Evolutionary conservation across 2,329 filamentous ascomycete species (phyloP).

Genomic region (Furcasterigmium furcatum): DNA sequence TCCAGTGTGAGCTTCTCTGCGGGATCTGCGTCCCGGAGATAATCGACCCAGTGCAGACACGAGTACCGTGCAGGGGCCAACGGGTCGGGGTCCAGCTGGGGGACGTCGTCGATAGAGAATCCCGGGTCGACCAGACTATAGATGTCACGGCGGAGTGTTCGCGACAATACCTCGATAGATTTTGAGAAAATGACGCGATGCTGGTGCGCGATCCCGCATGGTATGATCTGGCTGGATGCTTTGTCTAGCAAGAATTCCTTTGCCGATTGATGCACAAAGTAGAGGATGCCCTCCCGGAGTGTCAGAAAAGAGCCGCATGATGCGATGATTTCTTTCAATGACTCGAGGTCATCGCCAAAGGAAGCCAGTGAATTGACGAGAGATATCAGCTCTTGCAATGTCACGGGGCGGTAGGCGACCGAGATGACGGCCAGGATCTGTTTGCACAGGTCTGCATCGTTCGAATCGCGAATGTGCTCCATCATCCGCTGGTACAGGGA

Average conservation of each 20-base stretch:
- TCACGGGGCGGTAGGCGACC: not conserved
- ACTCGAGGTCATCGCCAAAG: not conserved
- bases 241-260: slow-evolving; percentile 32
- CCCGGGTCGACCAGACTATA: slow-evolving; percentile 21
- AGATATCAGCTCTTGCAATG: not conserved
- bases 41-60: slow-evolving; percentile 17
- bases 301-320: slow-evolving; percentile 38
- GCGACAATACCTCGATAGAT: slow-evolving; percentile 26
- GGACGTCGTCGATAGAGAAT: slow-evolving; percentile 6
- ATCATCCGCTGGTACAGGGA: not conserved
- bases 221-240: slow-evolving; percentile 21
- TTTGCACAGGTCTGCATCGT: not conserved
- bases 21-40: slow-evolving; percentile 8
- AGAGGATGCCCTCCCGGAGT: slow-evolving; percentile 21
- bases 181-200: slow-evolving; percentile 27
- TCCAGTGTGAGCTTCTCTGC: slow-evolving; percentile 3
- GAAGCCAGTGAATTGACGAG: not conserved
- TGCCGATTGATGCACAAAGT: slow-evolving; percentile 39
- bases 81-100: slow-evolving; percentile 10
- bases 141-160: slow-evolving; percentile 28
- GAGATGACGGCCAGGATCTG: not conserved
- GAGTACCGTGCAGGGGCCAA: slow-evolving; percentile 13
- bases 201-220: slow-evolving; percentile 14
- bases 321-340: slow-evolving; percentile 21
- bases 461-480: not conserved